phyloP scores from a whole-genome alignment of 2,329 filamentous ascomycete species.

The Aspergillus hiratsukae region DNA sequence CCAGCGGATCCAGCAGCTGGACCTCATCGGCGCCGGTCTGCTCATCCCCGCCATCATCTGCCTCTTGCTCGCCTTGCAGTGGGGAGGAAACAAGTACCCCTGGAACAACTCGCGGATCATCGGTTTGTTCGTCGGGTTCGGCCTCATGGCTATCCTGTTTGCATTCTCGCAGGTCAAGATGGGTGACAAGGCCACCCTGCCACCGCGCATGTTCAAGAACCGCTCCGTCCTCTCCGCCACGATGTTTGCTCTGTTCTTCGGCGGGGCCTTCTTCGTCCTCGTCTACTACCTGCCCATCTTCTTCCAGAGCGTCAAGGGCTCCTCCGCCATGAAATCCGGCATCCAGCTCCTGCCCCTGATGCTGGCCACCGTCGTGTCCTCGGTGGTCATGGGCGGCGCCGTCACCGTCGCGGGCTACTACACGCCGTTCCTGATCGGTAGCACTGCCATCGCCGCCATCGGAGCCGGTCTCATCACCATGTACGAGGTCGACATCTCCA shows the following conservation, averaged over 20 bases:
- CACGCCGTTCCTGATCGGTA: conserved; percentile 37
- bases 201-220: conserved; percentile 47
- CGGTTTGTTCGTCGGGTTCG: conserved; percentile 17
- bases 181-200: conserved; percentile 48
- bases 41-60: conserved; percentile 23
- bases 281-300: conserved; percentile 44
- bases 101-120: conserved; percentile 22
- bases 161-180: conserved; percentile 41
- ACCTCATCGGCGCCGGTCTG: conserved; percentile 31
- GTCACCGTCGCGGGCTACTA: conserved; percentile 38
- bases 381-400: conserved; percentile 27
- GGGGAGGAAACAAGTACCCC: conserved; percentile 18
- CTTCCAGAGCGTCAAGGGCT: conserved; percentile 45
- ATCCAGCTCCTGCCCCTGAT: conserved; percentile 42
- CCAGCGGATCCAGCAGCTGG: conserved; percentile 37
- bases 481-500: conserved; percentile 28
- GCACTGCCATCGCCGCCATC: conserved; percentile 32
- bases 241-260: conserved; percentile 34
- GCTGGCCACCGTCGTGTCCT: conserved; percentile 31
- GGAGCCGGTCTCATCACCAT: conserved; percentile 42
- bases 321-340: conserved; percentile 42
- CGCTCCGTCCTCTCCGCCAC: conserved; percentile 34
- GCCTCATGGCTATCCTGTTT: conserved; percentile 41
- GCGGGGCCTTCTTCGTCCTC: conserved; percentile 36
- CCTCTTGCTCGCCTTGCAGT: conserved; percentile 20